Conservation (phyloP, 352 stramenopile genomes). For the Phytophthora idaei region DNA sequence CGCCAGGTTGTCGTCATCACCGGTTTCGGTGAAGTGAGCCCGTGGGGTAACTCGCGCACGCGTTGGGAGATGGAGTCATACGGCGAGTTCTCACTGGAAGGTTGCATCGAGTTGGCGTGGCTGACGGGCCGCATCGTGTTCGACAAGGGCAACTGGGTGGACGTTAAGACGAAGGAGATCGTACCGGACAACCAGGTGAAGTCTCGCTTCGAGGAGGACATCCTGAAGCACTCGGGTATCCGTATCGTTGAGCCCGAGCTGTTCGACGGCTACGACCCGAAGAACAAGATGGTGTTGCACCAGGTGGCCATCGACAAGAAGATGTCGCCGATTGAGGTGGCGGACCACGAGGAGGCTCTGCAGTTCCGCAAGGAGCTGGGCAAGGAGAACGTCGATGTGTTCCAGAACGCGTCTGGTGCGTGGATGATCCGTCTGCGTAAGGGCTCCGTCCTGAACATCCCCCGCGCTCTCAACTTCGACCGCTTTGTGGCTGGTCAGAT, state of each 20-base stretch:
- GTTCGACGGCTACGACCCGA: constrained; percentile 89
- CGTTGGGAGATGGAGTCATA: constrained; percentile 92
- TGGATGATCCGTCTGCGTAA: constrained; percentile 89
- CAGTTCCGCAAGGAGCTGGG: constrained; percentile 82
- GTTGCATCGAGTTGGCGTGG: constrained; percentile 90
- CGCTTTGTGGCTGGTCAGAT: constrained; percentile 91
- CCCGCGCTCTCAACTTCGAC: constrained; percentile 80
- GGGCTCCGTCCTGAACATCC: constrained; percentile 84
- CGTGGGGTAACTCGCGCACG: constrained; percentile 85
- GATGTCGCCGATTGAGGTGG: constrained; percentile 87
- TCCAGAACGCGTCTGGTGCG: constrained; percentile 61
- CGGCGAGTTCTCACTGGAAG: constrained; percentile 90
- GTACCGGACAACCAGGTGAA: constrained; percentile 85
- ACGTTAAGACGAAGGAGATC: constrained; percentile 81
- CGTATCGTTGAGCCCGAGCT: constrained; percentile 87
- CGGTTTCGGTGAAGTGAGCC: constrained; percentile 87
- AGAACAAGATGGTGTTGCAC: constrained; percentile 87
- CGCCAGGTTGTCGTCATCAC: constrained; percentile 83
- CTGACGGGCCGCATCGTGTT: constrained; percentile 84
- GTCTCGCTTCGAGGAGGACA: constrained; percentile 78
- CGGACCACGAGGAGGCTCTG: constrained; percentile 79
- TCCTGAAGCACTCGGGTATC: constrained; percentile 84
- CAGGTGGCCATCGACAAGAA: constrained; percentile 90
- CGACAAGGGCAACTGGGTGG: constrained; percentile 86
- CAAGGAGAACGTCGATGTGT: constrained; percentile 85